Conservation (phyloP, 805 yeast species). For the Naumovozyma dairenensis region DNA sequence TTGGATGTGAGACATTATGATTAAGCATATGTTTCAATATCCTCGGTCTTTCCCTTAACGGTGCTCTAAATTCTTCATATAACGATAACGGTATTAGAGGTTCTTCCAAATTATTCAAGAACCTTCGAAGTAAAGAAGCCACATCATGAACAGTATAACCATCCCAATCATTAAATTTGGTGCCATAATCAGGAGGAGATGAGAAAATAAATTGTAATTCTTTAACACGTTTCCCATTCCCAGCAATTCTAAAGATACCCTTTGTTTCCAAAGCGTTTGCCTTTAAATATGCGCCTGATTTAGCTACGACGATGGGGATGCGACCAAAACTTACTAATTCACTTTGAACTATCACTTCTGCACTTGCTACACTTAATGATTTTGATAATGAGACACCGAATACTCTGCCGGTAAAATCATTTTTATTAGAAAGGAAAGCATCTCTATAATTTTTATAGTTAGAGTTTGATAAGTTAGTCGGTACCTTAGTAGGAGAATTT, state of each 20-base stretch:
- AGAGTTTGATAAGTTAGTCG: slow-evolving; percentile 1
- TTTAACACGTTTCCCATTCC: slow-evolving; percentile 78
- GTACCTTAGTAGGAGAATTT: slow-evolving; percentile 1
- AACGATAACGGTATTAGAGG: slow-evolving; percentile 75
- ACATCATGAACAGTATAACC: slow-evolving; percentile 96
- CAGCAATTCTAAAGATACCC: slow-evolving; percentile 90
- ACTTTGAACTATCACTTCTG: slow-evolving; percentile 55
- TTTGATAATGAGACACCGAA: slow-evolving; percentile 73
- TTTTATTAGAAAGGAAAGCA: slow-evolving; percentile 28
- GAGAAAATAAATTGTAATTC: slow-evolving; percentile 78
- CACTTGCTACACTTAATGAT: slow-evolving; percentile 54
- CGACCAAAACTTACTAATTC: slow-evolving; percentile 72
- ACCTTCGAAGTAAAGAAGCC: slow-evolving; percentile 80
- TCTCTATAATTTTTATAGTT: slow-evolving; percentile 31
- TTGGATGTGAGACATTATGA: slow-evolving; percentile 30
- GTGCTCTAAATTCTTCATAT: slow-evolving; percentile 72
- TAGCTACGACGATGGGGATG: slow-evolving; percentile 90
- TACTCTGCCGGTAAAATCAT: slow-evolving; percentile 38
- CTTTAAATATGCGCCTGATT: slow-evolving; percentile 82
- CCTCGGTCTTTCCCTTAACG: slow-evolving; percentile 55
- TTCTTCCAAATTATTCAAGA: slow-evolving; percentile 78
- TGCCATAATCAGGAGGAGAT: slow-evolving; percentile 82
- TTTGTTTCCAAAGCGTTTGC: slow-evolving; percentile 68
- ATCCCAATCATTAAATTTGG: slow-evolving; percentile 72
- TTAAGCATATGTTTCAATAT: slow-evolving; percentile 56